Conservation (phyloP, 495 filamentous ascomycete species). For the Penicillium nucicola region DNA sequence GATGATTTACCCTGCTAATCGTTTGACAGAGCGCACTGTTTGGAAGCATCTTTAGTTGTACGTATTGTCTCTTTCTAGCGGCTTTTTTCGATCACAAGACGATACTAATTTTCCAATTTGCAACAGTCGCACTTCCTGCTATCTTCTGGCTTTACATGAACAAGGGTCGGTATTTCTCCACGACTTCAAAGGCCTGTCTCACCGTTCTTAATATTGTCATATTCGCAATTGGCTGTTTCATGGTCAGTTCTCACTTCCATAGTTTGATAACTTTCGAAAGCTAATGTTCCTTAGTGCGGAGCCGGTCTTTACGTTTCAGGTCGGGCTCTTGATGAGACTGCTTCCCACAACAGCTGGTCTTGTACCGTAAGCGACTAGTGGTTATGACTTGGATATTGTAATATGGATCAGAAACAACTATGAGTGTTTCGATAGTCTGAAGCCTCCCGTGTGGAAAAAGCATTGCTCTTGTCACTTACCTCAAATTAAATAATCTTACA, state of each 20-base stretch:
- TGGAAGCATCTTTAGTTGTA: conserved; percentile 38
- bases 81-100: too few relatives aligned
- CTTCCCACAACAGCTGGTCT: conserved; percentile 25
- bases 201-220: conserved; percentile 46
- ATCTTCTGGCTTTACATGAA: conserved; percentile 47
- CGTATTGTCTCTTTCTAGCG: not conserved
- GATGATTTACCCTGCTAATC: conserved; percentile 3
- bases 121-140: conserved; percentile 28
- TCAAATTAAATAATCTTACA: too few relatives aligned
- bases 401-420: not conserved
- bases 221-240: conserved; percentile 44
- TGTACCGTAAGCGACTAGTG: conserved; percentile 22
- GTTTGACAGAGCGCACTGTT: conserved; percentile 23
- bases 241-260: conserved; percentile 16
- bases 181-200: conserved; percentile 40
- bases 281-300: conserved; percentile 25
- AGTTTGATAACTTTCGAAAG: not conserved
- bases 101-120: not conserved
- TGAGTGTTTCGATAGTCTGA: too few relatives aligned
- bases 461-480: too few relatives aligned
- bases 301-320: conserved; percentile 36
- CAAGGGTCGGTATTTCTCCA: conserved; percentile 43
- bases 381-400: not conserved
- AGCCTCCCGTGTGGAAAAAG: too few relatives aligned
- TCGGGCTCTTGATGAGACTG: conserved; percentile 29